A percentile compares a stretch with the other conserved stretches of the same genome.
Evolutionary conservation across 495 filamentous ascomycete genomes (phyloP).

Genomic region (Bacidia gigantensis): DNA sequence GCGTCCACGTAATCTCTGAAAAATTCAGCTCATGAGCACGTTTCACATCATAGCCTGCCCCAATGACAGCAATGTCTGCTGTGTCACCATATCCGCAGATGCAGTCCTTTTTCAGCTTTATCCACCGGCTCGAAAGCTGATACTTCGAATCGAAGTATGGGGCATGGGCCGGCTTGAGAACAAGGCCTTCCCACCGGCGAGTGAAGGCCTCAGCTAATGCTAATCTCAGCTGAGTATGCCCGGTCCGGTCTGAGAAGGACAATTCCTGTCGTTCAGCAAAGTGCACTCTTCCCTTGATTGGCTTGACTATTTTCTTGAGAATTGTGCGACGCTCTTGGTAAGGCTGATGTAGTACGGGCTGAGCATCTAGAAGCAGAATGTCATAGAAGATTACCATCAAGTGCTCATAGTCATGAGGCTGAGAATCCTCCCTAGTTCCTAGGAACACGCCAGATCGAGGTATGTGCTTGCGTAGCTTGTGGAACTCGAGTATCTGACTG

Average conservation of each 20-base stretch:
- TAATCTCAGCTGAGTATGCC: slow-evolving; percentile 36
- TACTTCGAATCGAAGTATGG: slow-evolving; percentile 48
- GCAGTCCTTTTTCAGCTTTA: slow-evolving; percentile 88
- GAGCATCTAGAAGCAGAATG: slow-evolving; percentile 55
- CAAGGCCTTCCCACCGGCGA: slow-evolving; percentile 55
- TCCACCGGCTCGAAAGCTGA: slow-evolving; percentile 37
- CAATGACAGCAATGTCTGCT: slow-evolving; percentile 66
- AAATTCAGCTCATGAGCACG: slow-evolving; percentile 38
- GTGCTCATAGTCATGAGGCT: slow-evolving; percentile 56
- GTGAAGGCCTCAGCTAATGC: slow-evolving; percentile 54
- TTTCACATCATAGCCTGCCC: slow-evolving; percentile 49
- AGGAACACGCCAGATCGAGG: slow-evolving; percentile 57
- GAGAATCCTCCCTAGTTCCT: slow-evolving; percentile 55
- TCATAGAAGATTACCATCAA: slow-evolving; percentile 80
- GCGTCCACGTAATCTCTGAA: slow-evolving; percentile 51
- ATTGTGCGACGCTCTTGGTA: slow-evolving; percentile 46
- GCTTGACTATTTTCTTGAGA: slow-evolving; percentile 43
- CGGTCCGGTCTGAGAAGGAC: slow-evolving; percentile 39
- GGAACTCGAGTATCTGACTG: slow-evolving; percentile 50
- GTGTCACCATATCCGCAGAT: slow-evolving; percentile 68
- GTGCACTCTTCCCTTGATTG: slow-evolving; percentile 42
- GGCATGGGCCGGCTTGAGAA: slow-evolving; percentile 65
- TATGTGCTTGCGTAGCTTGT: slow-evolving; percentile 71
- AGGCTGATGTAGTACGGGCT: slow-evolving; percentile 44
- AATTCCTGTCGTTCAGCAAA: slow-evolving; percentile 48